A percentile compares a stretch with the other conserved stretches of the same genome.
Evolutionary conservation across 306 rosid genomes (phyloP).

Genomic region (Quercus glauca): DNA sequence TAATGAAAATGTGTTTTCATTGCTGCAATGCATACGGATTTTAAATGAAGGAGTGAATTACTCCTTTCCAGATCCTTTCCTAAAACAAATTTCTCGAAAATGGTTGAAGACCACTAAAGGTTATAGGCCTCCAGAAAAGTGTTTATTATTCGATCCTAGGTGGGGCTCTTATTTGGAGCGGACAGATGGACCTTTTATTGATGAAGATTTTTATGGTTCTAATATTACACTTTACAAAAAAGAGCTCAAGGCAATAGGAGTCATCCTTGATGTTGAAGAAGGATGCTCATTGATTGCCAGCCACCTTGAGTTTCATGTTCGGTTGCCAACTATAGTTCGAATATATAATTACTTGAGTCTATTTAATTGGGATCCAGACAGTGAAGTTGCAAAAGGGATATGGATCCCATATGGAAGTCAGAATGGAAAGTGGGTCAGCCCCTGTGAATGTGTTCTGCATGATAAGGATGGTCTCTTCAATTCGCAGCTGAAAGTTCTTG

Average conservation of each 20-base stretch:
- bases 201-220: slow-evolving; percentile 46
- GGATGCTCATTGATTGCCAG: slow-evolving; percentile 48
- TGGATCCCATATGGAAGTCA: slow-evolving; percentile 50
- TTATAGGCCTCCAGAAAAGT: slow-evolving; percentile 45
- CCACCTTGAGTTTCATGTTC: slow-evolving; percentile 36
- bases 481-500: slow-evolving; percentile 41
- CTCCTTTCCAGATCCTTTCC: slow-evolving; percentile 27
- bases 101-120: slow-evolving; percentile 73
- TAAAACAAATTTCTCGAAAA: slow-evolving; percentile 29
- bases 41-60: not conserved
- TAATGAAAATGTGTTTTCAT: slow-evolving; percentile 37
- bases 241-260: slow-evolving; percentile 61
- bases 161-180: slow-evolving; percentile 39
- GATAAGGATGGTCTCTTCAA: slow-evolving; percentile 56
- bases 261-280: slow-evolving; percentile 27
- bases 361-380: slow-evolving; percentile 41
- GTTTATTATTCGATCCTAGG: slow-evolving; percentile 45
- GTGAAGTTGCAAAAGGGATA: slow-evolving; percentile 34
- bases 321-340: slow-evolving; percentile 28
- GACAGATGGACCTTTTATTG: slow-evolving; percentile 70
- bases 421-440: slow-evolving; percentile 41
- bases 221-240: slow-evolving; percentile 35
- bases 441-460: slow-evolving; percentile 47
- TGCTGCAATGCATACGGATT: slow-evolving; percentile 48
- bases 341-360: slow-evolving; percentile 44